Percentiles rank a stretch among this genome's conserved stretches.
Evolutionary conservation across 768 basidiomycete species (phyloP).

Genomic region (Lactarius pseudohatsudake): DNA sequence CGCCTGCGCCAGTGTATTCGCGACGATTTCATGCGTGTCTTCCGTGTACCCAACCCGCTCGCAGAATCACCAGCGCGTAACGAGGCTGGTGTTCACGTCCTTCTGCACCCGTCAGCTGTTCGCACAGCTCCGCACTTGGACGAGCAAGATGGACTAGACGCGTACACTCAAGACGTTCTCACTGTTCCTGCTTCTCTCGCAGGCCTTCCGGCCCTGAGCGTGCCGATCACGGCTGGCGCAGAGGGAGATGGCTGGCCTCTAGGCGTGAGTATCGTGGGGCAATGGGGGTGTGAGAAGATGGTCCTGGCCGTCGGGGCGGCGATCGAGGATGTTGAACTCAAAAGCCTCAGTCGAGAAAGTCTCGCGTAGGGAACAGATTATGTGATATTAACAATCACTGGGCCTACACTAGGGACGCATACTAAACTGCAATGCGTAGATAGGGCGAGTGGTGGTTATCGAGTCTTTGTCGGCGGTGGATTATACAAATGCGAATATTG

Average conservation of each 20-base stretch:
- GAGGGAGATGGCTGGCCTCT: slow-evolving; percentile 72
- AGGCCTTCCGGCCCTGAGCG: slow-evolving; percentile 77
- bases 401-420: slow-evolving; percentile 7
- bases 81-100: slow-evolving; percentile 62
- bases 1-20: slow-evolving; percentile 70
- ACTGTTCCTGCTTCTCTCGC: slow-evolving; percentile 92
- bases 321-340: slow-evolving; percentile 37
- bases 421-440: slow-evolving; percentile 10
- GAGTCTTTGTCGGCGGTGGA: background rate
- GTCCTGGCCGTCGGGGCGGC: slow-evolving; percentile 54
- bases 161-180: slow-evolving; percentile 88
- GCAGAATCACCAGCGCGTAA: slow-evolving; percentile 30
- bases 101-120: slow-evolving; percentile 87
- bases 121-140: slow-evolving; percentile 71
- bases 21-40: slow-evolving; percentile 70
- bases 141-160: slow-evolving; percentile 39
- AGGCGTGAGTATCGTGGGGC: slow-evolving; percentile 80
- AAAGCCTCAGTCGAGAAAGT: background rate
- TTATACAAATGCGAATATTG: slow-evolving; percentile 12
- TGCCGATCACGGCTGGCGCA: slow-evolving; percentile 48
- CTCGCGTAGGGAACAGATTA: slow-evolving; percentile 3
- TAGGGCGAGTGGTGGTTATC: slow-evolving; percentile 19
- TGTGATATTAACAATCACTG: slow-evolving; percentile 12
- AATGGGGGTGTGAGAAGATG: slow-evolving; percentile 77
- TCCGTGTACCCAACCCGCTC: slow-evolving; percentile 56